phyloP scores from a whole-genome alignment of 192 early-diverging fungal species.

The Allomyces macrogynus region DNA sequence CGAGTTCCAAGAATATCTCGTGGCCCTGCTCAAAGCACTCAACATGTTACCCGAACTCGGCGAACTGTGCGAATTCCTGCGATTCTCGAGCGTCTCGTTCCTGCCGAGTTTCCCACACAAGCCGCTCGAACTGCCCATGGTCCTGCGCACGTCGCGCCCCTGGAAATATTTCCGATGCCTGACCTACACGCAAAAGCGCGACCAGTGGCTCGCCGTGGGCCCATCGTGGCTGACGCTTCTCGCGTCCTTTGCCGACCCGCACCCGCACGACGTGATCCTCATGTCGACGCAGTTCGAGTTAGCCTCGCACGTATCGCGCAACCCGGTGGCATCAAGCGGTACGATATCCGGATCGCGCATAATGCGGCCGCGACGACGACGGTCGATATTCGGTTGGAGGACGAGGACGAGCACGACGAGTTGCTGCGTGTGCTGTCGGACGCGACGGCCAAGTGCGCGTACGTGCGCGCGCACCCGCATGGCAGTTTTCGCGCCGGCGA shows the following conservation, averaged over 20 bases:
- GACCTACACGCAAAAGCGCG: background rate
- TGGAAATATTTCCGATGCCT: background rate
- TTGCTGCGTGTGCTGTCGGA: background rate
- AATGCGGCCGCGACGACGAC: background rate
- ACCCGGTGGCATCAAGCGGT: background rate
- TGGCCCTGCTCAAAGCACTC: background rate
- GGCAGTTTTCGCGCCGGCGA: background rate
- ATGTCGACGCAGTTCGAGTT: background rate
- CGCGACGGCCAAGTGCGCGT: background rate
- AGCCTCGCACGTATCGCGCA: too few relatives aligned
- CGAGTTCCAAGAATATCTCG: background rate
- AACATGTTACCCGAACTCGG: background rate
- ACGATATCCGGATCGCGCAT: background rate
- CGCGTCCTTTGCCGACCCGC: background rate
- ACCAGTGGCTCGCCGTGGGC: background rate
- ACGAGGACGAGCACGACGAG: background rate
- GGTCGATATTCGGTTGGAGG: background rate
- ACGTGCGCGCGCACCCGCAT: background rate
- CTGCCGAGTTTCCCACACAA: background rate
- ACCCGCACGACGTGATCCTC: background rate
- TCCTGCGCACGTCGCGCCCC: background rate
- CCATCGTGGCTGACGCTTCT: background rate
- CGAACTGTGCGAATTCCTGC: background rate
- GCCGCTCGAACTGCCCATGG: background rate
- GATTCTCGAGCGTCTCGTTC: background rate